Percentiles rank a stretch among this genome's conserved stretches.
Evolutionary conservation across 306 rosid species (phyloP).

Genomic region (Lathyrus tuberosus): DNA sequence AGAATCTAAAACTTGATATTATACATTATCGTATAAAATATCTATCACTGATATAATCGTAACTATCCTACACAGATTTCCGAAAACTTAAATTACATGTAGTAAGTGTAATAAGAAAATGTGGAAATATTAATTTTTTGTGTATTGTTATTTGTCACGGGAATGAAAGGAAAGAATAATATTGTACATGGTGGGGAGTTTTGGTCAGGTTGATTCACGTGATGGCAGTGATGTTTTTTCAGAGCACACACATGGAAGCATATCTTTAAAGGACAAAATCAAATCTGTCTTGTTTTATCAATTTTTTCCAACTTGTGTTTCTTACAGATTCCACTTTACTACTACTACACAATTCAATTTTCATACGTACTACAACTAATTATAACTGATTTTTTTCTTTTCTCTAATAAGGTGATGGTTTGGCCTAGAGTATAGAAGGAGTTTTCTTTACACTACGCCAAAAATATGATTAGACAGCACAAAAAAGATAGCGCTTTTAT

Average conservation of each 20-base stretch:
- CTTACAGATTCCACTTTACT: background rate
- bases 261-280: slow-evolving; percentile 43
- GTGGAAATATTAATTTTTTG: background rate
- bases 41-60: no score
- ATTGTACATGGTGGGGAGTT: background rate
- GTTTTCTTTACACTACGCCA: no score
- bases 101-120: no score
- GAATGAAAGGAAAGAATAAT: background rate
- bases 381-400: background rate
- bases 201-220: slow-evolving; percentile 46
- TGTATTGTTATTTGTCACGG: no score
- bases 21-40: no score
- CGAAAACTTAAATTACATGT: no score
- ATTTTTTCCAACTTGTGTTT: background rate
- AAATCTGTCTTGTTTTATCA: slow-evolving; percentile 37
- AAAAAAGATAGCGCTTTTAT: no score
- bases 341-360: background rate
- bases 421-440: no score
- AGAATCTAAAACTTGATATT: no score
- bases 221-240: slow-evolving; percentile 44
- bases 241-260: slow-evolving; percentile 43
- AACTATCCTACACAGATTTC: no score
- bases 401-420: no score
- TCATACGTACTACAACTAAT: background rate
- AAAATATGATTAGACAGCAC: no score